These are phyloP conservation scores for Kodamaea derodonti DNA, from an alignment of 1,139 yeast species.

Conservation along the genomic window DNA sequence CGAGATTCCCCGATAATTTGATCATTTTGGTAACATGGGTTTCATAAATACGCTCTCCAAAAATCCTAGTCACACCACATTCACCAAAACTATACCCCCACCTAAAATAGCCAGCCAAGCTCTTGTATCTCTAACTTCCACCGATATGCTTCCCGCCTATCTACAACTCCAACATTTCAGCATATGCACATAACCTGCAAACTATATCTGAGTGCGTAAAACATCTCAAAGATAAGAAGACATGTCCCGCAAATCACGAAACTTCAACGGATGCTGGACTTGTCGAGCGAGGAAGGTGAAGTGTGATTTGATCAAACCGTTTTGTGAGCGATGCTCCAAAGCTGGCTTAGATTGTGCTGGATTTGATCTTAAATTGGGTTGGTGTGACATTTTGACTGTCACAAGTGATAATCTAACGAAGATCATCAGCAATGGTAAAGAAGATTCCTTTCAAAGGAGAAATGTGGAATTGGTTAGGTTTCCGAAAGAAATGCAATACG, in stretches of 20 bases:
- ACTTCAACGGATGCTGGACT: slow-evolving; percentile 53
- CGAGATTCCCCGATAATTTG: no score
- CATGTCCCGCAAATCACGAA: slow-evolving; percentile 33
- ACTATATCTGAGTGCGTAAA: no score
- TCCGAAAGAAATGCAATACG: slow-evolving; percentile 29
- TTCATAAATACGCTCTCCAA: no score
- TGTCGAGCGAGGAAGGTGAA: slow-evolving; percentile 49
- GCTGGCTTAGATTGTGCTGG: slow-evolving; percentile 40
- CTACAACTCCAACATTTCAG: no score
- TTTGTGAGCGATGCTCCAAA: slow-evolving; percentile 40
- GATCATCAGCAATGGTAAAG: slow-evolving; percentile 14
- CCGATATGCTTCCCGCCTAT: no score
- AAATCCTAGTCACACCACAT: no score
- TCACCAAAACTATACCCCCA: no score
- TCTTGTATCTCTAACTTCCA: no score
- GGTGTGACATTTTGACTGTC: slow-evolving; percentile 35
- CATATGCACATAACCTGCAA: no score
- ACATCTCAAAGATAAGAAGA: no score
- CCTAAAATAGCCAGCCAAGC: no score
- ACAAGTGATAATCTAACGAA: slow-evolving; percentile 12
- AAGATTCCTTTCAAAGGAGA: slow-evolving; percentile 32
- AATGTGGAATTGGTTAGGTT: slow-evolving; percentile 33
- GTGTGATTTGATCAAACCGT: slow-evolving; percentile 44
- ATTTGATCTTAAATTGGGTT: slow-evolving; percentile 37
- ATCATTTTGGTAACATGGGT: no score